Percentiles rank a stretch among this genome's conserved stretches.
Evolutionary conservation across 2,329 filamentous ascomycete species (phyloP).

Genomic region (Leptographium flavum): DNA sequence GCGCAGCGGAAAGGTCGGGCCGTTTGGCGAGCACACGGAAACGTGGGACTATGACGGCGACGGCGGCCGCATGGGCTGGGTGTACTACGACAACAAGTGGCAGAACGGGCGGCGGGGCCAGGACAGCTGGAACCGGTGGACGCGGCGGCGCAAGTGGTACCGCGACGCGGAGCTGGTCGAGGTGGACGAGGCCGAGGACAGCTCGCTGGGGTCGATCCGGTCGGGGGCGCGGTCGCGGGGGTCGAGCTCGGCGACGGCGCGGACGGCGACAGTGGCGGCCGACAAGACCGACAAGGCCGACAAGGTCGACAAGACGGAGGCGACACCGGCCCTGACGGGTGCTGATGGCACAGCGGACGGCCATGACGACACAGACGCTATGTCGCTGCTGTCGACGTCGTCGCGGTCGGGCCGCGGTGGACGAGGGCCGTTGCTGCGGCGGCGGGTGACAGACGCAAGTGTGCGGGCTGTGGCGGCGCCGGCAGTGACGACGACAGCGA

Average conservation of each 20-base stretch:
- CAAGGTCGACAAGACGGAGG: conserved; percentile 3
- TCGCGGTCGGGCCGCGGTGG: conserved; percentile 24
- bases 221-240: background rate
- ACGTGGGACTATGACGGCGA: conserved; percentile 40
- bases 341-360: background rate
- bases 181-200: conserved; percentile 24
- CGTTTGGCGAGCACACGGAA: conserved; percentile 19
- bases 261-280: background rate
- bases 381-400: conserved; percentile 33
- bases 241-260: conserved; percentile 3
- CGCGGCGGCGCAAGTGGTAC: conserved; percentile 86
- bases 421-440: conserved; percentile 26
- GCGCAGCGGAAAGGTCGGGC: conserved; percentile 9
- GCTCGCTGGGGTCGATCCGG: conserved; percentile 3
- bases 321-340: background rate
- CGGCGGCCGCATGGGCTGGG: conserved; percentile 67
- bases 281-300: no score
- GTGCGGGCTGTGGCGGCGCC: conserved; percentile 16
- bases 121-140: conserved; percentile 93
- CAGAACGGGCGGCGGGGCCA: conserved; percentile 68
- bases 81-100: conserved; percentile 99
- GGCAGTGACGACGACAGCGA: conserved; percentile 2
- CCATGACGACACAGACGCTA: conserved; percentile 23
- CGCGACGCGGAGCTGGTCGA: conserved; percentile 93
- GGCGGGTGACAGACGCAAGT: conserved; percentile 20